phyloP scores from a whole-genome alignment of 768 basidiomycete species.

The Tubosaeta brunneosetosa region DNA sequence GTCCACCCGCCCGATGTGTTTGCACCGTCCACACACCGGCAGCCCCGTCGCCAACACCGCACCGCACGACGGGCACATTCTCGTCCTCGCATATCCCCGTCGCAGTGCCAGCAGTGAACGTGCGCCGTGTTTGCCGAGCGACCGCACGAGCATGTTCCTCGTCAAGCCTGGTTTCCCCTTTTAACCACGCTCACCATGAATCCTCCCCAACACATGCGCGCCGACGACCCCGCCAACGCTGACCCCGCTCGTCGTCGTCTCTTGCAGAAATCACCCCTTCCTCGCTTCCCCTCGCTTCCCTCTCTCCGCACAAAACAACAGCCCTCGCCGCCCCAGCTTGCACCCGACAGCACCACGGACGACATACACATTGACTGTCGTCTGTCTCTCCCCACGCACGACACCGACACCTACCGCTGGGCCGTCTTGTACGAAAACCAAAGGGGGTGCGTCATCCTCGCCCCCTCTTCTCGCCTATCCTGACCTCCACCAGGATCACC shows the following conservation, averaged over 20 bases:
- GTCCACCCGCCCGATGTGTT: constrained; percentile 57
- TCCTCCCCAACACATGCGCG: constrained; percentile 37
- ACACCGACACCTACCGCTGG: constrained; percentile 64
- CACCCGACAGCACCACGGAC: not conserved
- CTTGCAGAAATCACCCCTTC: constrained; percentile 32
- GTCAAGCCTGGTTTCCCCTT: constrained; percentile 4
- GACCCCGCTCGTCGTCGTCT: constrained; percentile 47
- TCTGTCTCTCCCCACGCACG: constrained; percentile 25
- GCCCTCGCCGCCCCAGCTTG: not conserved
- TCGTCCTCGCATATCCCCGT: constrained; percentile 15
- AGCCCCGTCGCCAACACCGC: constrained; percentile 54
- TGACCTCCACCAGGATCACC: constrained; percentile 40
- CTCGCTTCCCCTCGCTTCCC: constrained; percentile 30
- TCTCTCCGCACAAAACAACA: constrained; percentile 15
- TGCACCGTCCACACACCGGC: constrained; percentile 75
- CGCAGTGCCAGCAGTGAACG: constrained; percentile 7
- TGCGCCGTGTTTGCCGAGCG: constrained; percentile 7
- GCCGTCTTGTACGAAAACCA: constrained; percentile 80
- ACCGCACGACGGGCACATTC: constrained; percentile 60
- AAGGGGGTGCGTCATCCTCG: constrained; percentile 51
- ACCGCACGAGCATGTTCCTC: constrained; percentile 15
- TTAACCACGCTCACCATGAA: constrained; percentile 10
- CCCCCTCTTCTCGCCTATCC: not conserved
- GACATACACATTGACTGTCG: constrained; percentile 32
- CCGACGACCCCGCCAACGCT: constrained; percentile 40